Base-by-base conservation (phyloP, 2,329 filamentous ascomycete genomes). In the Botrytis aclada region DNA sequence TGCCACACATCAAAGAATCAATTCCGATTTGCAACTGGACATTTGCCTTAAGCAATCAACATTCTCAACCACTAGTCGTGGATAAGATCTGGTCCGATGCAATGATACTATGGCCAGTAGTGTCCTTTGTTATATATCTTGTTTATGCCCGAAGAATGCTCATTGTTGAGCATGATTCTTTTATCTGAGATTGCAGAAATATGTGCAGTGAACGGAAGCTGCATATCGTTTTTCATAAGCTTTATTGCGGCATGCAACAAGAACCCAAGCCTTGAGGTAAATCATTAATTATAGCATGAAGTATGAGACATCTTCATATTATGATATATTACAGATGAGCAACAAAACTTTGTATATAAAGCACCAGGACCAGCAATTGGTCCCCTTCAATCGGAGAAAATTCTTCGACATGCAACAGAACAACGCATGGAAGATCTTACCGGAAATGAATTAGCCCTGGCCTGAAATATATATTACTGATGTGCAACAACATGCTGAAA, bases 391-490 rank as follows among this genome's bases (percentile, higher is more conserved):
- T 18, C 63, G 20, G 43, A 37, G 63, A 18, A 34, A 34, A 25
- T 25, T 34, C 2, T 25, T 47, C 29, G 63, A n/a, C 63, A n/a
- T 65, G 63, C 22, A 65, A 37, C 63, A 47, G 32, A 65, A 65
- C 6, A 47, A 18, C 25, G 5, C 4, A 62, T 4, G 22, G 60
- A 25, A 47, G 41, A 65, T 43, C 20, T 34, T 65, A n/a, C 41
- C 47, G 20, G 4, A 47, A 65, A 47, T 14, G 18, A 65, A 18
- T 12, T 47, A 47, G 34, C 22, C 22, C 39, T 18, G 18, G 25
- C 22, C 8, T 29, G 14, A 29, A n/a, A 41, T 22, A 63, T 43
- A 63, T 18, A 62, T 66, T 65, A 12, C 41, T 25, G 62, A 65
- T 34, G 34, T 65, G 41, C 62, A 65, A 65, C 41, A 65, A 65